Percentiles rank a stretch among this genome's conserved stretches.
phyloP scores from a whole-genome alignment of 345 rosid species.

The Eucalyptus urophylla region DNA sequence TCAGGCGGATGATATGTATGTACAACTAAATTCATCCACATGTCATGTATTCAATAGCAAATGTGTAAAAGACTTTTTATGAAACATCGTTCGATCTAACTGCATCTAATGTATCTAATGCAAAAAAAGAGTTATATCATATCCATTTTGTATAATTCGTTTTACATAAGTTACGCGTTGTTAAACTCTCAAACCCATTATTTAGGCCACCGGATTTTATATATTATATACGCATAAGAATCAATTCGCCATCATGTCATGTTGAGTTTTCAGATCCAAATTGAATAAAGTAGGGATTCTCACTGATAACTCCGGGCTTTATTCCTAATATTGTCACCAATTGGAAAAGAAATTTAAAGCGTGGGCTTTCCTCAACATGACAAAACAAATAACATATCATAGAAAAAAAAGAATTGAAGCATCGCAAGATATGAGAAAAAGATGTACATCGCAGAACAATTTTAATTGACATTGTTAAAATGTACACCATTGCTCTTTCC shows the following conservation, averaged over 20 bases:
- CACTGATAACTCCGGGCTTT: not conserved
- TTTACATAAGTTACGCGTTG: rapidly evolving
- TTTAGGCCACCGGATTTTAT: not conserved
- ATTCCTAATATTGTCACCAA: not conserved
- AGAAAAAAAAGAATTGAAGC: not conserved
- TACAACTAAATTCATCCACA: not conserved
- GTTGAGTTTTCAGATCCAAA: not conserved
- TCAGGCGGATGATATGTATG: not conserved
- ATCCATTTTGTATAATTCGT: not conserved
- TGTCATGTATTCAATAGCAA: not conserved
- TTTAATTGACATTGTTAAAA: not conserved
- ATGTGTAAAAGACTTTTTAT: not conserved
- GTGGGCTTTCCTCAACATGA: not conserved
- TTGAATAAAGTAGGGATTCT: not conserved
- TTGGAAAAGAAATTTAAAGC: not conserved
- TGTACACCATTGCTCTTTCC: not conserved
- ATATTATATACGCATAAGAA: not conserved
- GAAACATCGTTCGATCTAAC: not conserved
- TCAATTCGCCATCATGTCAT: not conserved
- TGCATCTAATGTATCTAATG: not conserved
- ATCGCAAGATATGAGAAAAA: not conserved
- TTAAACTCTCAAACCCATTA: not conserved
- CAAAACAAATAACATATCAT: not conserved
- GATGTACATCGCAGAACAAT: not conserved
- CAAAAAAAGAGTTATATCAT: not conserved